Evolutionary conservation across 495 filamentous ascomycete genomes (phyloP).

Genomic region (Neurospora africana): DNA sequence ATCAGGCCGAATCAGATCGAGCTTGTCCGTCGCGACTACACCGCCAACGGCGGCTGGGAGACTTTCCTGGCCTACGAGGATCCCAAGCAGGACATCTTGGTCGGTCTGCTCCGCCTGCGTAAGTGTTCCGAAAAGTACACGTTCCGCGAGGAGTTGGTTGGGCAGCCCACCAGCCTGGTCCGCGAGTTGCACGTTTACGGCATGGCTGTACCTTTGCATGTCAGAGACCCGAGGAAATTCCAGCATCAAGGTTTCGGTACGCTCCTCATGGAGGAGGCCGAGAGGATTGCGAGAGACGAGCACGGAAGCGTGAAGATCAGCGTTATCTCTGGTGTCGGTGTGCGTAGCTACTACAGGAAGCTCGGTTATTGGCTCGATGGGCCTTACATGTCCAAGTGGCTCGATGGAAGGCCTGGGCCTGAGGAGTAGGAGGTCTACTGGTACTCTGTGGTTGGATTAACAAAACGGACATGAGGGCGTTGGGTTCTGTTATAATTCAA

Average conservation of each 20-base stretch:
- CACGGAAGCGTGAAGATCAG: conserved; percentile 88
- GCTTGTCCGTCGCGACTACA: conserved; percentile 90
- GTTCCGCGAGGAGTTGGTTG: conserved; percentile 76
- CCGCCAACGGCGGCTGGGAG: conserved; percentile 94
- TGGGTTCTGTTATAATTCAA: neutral
- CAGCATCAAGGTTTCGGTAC: conserved; percentile 98
- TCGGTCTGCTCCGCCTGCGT: conserved; percentile 78
- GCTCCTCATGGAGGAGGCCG: conserved; percentile 93
- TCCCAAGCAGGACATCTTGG: conserved; percentile 95
- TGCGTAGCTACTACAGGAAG: conserved; percentile 85
- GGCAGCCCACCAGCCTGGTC: conserved; percentile 82
- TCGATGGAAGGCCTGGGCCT: conserved; percentile 31
- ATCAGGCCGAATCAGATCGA: conserved; percentile 94
- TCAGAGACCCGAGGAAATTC: conserved; percentile 86
- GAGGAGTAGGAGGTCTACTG: conserved; percentile 3
- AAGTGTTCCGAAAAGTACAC: conserved; percentile 86
- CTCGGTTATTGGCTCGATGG: conserved; percentile 89
- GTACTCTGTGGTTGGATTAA: neutral
- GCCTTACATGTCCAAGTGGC: conserved; percentile 75
- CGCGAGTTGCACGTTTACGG: conserved; percentile 95
- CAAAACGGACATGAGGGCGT: neutral
- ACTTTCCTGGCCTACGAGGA: conserved; percentile 97
- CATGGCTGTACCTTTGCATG: conserved; percentile 88
- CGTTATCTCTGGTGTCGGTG: conserved; percentile 91
- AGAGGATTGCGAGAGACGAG: conserved; percentile 86